These are phyloP conservation scores for Echium plantagineum DNA, from an alignment of 257 asterid genomes.

Conservation along the genomic window DNA sequence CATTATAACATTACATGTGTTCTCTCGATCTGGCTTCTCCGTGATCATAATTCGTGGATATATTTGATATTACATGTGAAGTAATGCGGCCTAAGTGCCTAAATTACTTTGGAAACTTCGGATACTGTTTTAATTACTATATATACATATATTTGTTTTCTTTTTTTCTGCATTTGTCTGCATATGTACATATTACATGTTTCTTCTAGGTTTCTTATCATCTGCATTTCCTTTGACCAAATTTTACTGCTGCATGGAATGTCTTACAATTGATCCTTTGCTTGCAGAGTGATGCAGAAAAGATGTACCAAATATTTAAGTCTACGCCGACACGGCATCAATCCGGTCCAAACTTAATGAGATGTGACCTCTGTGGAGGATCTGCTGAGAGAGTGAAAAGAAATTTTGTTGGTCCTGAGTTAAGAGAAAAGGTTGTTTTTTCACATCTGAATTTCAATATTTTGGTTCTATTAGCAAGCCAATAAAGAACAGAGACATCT, in stretches of 20 bases:
- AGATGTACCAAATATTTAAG: constrained; percentile 63
- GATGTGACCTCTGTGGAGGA: constrained; percentile 93
- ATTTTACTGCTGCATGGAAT: not conserved
- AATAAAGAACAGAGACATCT: no score
- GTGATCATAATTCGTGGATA: no score
- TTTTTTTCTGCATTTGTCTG: not conserved
- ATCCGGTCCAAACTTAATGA: constrained; percentile 37
- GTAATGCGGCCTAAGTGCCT: no score
- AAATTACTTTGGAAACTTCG: no score
- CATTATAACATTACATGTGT: no score
- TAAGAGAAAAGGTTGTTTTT: constrained; percentile 37
- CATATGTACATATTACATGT: not conserved
- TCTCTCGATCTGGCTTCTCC: no score
- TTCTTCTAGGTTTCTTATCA: not conserved
- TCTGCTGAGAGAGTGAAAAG: constrained; percentile 31
- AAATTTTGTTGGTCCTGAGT: constrained; percentile 42
- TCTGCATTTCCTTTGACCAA: not conserved
- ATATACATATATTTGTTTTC: not conserved
- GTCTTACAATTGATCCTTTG: not conserved
- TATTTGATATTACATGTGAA: no score
- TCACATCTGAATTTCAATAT: not conserved
- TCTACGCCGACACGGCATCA: constrained; percentile 33
- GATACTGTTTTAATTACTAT: no score
- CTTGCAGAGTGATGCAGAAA: constrained; percentile 78
- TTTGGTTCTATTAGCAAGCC: not conserved